These are phyloP conservation scores for Massariosphaeria phaeospora DNA, from an alignment of 495 filamentous ascomycete species.

Conservation along the genomic window DNA sequence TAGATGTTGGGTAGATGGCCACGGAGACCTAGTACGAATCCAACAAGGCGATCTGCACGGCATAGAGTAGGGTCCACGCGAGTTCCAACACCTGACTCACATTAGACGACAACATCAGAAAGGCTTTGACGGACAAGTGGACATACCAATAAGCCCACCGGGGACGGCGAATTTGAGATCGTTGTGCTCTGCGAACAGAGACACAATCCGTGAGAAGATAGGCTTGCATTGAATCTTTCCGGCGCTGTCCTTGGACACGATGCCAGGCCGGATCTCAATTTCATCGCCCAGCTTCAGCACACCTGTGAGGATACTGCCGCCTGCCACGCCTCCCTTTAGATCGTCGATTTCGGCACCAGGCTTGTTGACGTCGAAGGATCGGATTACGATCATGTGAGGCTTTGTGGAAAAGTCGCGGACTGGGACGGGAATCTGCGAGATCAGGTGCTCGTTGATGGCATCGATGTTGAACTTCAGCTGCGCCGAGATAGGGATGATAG, in stretches of 20 bases:
- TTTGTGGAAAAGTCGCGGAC: conserved; percentile 80
- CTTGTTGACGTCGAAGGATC: conserved; percentile 99
- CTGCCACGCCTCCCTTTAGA: conserved; percentile 96
- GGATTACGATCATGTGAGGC: conserved; percentile 97
- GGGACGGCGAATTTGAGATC: conserved; percentile 96
- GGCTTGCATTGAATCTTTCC: conserved; percentile 93
- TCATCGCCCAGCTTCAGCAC: conserved; percentile 94
- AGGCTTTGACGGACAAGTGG: neutral
- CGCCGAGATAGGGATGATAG: conserved; percentile 95
- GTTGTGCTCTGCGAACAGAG: conserved; percentile 95
- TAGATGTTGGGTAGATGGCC: conserved; percentile 91
- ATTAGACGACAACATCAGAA: conserved; percentile 27
- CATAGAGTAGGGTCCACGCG: conserved; percentile 95
- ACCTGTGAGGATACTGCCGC: conserved; percentile 92
- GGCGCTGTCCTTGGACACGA: conserved; percentile 87
- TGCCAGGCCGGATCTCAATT: conserved; percentile 95
- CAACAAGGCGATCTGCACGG: conserved; percentile 96
- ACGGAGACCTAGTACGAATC: conserved; percentile 93
- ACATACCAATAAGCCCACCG: conserved; percentile 74
- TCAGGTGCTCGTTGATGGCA: conserved; percentile 89
- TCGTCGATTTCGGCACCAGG: conserved; percentile 99
- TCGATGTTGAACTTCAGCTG: conserved; percentile 99
- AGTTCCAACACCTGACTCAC: conserved; percentile 71
- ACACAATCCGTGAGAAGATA: conserved; percentile 91
- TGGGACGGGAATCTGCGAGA: conserved; percentile 88